Conservation (phyloP, 208 protist species). For the Crithidia mellificae region DNA sequence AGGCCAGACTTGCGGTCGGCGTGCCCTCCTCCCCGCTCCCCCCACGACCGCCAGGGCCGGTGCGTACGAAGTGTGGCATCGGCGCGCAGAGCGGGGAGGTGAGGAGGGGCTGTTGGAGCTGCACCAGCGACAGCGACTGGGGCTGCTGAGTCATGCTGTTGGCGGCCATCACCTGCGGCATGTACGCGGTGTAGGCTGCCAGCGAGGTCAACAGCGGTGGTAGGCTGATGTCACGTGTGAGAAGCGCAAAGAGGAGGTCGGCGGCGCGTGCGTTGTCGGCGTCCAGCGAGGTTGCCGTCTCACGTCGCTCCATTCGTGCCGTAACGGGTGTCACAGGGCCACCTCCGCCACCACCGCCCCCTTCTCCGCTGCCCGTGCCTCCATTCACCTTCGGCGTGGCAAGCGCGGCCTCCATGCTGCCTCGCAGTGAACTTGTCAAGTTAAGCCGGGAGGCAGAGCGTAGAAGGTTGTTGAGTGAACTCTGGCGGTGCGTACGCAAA, state of each 20-base stretch:
- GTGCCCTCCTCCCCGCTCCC: not conserved
- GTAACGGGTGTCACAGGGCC: not conserved
- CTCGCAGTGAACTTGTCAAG: not conserved
- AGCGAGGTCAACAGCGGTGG: constrained; percentile 15
- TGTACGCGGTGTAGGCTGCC: constrained; percentile 17
- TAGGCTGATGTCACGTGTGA: constrained; percentile 19
- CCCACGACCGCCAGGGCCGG: not conserved
- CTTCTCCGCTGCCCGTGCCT: not conserved
- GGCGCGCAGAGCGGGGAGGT: not conserved
- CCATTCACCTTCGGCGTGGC: not conserved
- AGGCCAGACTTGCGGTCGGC: too few species aligned
- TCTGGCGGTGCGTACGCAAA: not conserved
- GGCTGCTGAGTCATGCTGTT: not conserved
- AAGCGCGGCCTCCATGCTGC: not conserved
- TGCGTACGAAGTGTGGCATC: not conserved
- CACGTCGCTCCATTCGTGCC: not conserved
- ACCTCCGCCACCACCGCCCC: not conserved
- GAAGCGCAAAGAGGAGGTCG: not conserved
- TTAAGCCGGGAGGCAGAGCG: constrained; percentile 8
- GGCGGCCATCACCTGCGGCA: not conserved
- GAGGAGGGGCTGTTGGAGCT: not conserved
- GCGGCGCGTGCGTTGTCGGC: not conserved
- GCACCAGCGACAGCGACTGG: too few species aligned
- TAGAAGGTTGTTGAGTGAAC: constrained; percentile 1
- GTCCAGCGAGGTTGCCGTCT: not conserved